These are phyloP conservation scores for Hexamita inflata DNA, from an alignment of 208 protist genomes.

Conservation along the genomic window DNA sequence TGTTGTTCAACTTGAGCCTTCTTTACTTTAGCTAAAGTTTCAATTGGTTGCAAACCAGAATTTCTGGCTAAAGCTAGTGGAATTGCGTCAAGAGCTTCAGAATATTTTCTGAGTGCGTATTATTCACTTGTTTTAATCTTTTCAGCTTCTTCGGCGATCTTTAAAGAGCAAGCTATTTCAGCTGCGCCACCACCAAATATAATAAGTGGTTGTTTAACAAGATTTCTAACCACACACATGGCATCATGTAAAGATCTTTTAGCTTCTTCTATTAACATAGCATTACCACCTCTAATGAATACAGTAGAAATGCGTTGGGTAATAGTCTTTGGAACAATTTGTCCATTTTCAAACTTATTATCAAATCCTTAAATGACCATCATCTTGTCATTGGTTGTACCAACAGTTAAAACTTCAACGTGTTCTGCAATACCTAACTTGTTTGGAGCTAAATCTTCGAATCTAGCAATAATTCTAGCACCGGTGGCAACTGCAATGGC, in stretches of 20 bases:
- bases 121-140: slow-evolving; percentile 77
- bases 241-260: slow-evolving; percentile 98
- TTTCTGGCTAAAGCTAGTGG: slow-evolving; percentile 98
- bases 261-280: slow-evolving; percentile 96
- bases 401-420: slow-evolving; percentile 59
- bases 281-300: slow-evolving; percentile 95
- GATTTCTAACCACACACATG: slow-evolving; percentile 96
- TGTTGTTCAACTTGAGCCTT: slow-evolving; percentile 71
- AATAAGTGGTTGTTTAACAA: slow-evolving; percentile 93
- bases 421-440: slow-evolving; percentile 79
- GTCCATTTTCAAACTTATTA: slow-evolving; percentile 62
- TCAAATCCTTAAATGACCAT: slow-evolving; percentile 95
- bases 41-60: slow-evolving; percentile 80
- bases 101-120: slow-evolving; percentile 93
- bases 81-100: slow-evolving; percentile 91
- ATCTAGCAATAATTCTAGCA: slow-evolving; percentile 90
- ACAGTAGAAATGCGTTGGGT: slow-evolving; percentile 93
- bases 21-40: slow-evolving; percentile 81
- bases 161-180: slow-evolving; percentile 86
- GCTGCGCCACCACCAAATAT: slow-evolving; percentile 97
- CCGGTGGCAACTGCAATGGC: slow-evolving; percentile 95
- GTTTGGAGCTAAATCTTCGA: slow-evolving; percentile 81
- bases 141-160: slow-evolving; percentile 53
- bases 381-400: slow-evolving; percentile 67
- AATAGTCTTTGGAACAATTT: not conserved